These are phyloP conservation scores for Arthrobotrys entomopaga DNA, from an alignment of 2,329 filamentous ascomycete genomes.

Conservation along the genomic window DNA sequence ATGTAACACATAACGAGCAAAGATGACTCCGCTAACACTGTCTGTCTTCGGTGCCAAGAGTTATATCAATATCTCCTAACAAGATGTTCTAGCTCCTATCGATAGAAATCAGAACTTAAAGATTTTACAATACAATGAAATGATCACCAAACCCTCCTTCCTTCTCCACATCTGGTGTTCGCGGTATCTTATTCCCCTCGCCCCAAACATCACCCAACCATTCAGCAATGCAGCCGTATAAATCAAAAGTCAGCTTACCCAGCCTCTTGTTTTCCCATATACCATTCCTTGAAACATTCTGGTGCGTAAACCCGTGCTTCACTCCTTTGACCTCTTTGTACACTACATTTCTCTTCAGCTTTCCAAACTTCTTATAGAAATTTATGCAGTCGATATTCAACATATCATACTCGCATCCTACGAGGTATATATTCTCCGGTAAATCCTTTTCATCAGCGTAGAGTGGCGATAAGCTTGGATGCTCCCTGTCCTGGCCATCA, in stretches of 20 bases:
- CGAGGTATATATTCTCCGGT: constrained; percentile 56
- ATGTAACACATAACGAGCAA: too few species aligned
- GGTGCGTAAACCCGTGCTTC: constrained; percentile 45
- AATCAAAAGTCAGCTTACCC: constrained; percentile 33
- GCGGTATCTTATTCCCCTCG: constrained; percentile 4
- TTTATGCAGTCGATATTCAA: constrained; percentile 49
- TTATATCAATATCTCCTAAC: too few species aligned
- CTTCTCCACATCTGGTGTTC: neutral
- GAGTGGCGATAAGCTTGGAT: constrained; percentile 57
- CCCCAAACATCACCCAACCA: constrained; percentile 35
- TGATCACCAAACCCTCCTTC: constrained; percentile 30
- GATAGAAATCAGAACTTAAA: too few species aligned
- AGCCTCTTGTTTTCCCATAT: constrained; percentile 20
- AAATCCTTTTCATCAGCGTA: constrained; percentile 57
- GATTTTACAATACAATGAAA: constrained; percentile 29
- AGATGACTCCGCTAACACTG: too few species aligned
- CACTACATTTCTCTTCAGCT: constrained; percentile 36
- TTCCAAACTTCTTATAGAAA: constrained; percentile 54
- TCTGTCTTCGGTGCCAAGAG: too few species aligned
- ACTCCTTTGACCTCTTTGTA: constrained; percentile 49
- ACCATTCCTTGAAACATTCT: constrained; percentile 31
- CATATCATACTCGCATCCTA: constrained; percentile 57
- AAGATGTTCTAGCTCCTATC: too few species aligned
- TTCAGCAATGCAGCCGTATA: constrained; percentile 36
- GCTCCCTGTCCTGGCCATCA: constrained; percentile 55